A percentile compares a stretch with the other conserved stretches of the same genome.
These are phyloP conservation scores for Aspergillus tubingensis DNA, from an alignment of 2,329 filamentous ascomycete genomes.

Conservation along the genomic window DNA sequence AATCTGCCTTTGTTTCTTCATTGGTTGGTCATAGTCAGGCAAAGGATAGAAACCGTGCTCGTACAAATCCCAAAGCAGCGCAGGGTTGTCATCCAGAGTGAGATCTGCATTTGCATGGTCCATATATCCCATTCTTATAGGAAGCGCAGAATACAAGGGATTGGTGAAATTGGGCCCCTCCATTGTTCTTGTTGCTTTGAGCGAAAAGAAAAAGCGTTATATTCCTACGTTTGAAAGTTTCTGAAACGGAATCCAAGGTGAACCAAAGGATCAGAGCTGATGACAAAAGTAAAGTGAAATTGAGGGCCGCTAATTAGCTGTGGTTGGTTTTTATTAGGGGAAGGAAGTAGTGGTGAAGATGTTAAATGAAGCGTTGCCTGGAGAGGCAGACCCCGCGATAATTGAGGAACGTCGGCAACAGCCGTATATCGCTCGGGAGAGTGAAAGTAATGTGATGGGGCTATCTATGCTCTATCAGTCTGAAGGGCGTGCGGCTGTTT, in stretches of 20 bases:
- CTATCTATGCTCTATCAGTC: not conserved
- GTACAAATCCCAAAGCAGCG: not conserved
- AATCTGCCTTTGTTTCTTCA: slow-evolving; percentile 8
- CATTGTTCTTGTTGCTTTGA: not conserved
- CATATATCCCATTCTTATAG: not conserved
- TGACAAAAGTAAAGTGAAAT: not conserved
- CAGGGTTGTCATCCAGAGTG: not conserved
- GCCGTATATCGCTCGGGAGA: not conserved
- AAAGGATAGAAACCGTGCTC: not conserved
- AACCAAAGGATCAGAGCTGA: not conserved
- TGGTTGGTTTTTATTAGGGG: too few relatives aligned
- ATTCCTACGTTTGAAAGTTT: not conserved
- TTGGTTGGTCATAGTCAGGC: not conserved
- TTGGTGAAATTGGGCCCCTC: not conserved
- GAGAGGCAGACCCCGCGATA: not conserved
- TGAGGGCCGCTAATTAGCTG: not conserved
- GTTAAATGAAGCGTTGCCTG: not conserved
- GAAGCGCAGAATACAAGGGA: not conserved
- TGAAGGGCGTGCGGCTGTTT: not conserved
- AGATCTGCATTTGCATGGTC: not conserved
- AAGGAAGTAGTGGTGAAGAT: not conserved
- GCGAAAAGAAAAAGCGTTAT: not conserved
- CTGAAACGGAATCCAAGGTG: not conserved
- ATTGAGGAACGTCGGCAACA: not conserved
- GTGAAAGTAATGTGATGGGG: not conserved